These are phyloP conservation scores for Lichtheimia ramosa DNA, from an alignment of 371 early-diverging fungal species.

Conservation along the genomic window DNA sequence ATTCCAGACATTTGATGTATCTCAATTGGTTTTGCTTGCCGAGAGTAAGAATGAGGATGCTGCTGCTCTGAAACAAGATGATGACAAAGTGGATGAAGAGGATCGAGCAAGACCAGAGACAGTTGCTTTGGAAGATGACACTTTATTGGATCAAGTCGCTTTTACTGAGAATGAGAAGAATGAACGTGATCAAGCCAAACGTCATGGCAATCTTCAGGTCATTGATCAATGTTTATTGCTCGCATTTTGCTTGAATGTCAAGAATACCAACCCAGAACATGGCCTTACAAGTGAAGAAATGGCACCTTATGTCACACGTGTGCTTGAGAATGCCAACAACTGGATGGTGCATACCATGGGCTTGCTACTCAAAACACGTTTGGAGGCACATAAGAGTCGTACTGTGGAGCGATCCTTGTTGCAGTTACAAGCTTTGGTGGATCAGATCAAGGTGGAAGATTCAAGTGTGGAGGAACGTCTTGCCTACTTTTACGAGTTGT, in stretches of 20 bases:
- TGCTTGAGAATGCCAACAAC: constrained; percentile 90
- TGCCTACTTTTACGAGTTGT: constrained; percentile 73
- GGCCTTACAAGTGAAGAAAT: constrained; percentile 93
- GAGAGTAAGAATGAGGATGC: constrained; percentile 53
- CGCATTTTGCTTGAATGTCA: constrained; percentile 88
- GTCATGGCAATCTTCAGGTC: constrained; percentile 60
- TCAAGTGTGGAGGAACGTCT: constrained; percentile 80
- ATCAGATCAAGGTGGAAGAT: constrained; percentile 82
- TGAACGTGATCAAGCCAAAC: constrained; percentile 35
- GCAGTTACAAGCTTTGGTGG: constrained; percentile 93
- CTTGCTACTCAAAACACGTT: constrained; percentile 83
- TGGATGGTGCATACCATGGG: constrained; percentile 97
- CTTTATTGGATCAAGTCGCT: constrained; percentile 79
- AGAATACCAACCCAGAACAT: constrained; percentile 89
- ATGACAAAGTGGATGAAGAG: constrained; percentile 18
- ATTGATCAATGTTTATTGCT: constrained; percentile 91
- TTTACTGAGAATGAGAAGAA: constrained; percentile 54
- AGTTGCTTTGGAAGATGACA: constrained; percentile 87
- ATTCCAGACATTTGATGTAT: constrained; percentile 84
- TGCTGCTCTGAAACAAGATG: not conserved
- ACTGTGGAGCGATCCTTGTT: constrained; percentile 90
- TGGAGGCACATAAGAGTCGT: constrained; percentile 84
- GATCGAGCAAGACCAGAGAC: constrained; percentile 60
- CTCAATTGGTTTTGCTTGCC: constrained; percentile 91
- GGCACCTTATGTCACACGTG: constrained; percentile 88